A percentile compares a stretch with the other conserved stretches of the same genome.
Conservation (phyloP, 2,329 filamentous ascomycete genomes). For the Kalaharituber pfeilii region DNA sequence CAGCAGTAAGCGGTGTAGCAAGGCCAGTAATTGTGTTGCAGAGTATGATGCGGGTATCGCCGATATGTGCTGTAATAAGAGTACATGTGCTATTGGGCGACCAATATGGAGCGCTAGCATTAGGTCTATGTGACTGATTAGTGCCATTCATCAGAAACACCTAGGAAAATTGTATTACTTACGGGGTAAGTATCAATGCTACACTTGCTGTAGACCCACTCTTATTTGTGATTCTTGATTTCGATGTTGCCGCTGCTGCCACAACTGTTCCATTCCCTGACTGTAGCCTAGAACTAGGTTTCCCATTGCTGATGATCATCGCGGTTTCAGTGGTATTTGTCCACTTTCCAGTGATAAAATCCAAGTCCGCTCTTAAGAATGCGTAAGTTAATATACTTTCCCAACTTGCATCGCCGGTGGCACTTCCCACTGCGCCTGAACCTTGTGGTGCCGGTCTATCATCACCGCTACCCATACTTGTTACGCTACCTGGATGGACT, state of each 20-base stretch:
- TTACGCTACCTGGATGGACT: not conserved
- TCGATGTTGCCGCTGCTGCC: not conserved
- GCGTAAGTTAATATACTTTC: conserved; percentile 76
- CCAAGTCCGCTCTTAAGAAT: conserved; percentile 82
- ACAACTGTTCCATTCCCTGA: not conserved
- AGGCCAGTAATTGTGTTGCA: conserved; percentile 71
- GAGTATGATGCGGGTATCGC: conserved; percentile 78
- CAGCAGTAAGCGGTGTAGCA: conserved; percentile 65
- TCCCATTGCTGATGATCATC: too few species aligned
- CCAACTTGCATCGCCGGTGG: conserved; percentile 27
- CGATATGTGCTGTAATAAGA: conserved; percentile 73
- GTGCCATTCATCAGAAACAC: not conserved
- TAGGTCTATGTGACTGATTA: conserved; percentile 1
- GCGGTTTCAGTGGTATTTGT: conserved; percentile 1
- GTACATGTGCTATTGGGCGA: conserved; percentile 74
- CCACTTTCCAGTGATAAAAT: conserved; percentile 71
- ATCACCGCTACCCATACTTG: not conserved
- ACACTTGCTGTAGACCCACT: conserved; percentile 86
- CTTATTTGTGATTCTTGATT: conserved; percentile 47
- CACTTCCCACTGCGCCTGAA: conserved; percentile 20
- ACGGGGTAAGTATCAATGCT: conserved; percentile 73
- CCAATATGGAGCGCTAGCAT: conserved; percentile 54
- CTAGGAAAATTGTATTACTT: not conserved
- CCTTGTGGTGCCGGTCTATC: conserved; percentile 12
- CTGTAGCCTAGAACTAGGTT: too few species aligned